Conservation (phyloP, 2,329 filamentous ascomycete genomes). For the Didymella pinodella region DNA sequence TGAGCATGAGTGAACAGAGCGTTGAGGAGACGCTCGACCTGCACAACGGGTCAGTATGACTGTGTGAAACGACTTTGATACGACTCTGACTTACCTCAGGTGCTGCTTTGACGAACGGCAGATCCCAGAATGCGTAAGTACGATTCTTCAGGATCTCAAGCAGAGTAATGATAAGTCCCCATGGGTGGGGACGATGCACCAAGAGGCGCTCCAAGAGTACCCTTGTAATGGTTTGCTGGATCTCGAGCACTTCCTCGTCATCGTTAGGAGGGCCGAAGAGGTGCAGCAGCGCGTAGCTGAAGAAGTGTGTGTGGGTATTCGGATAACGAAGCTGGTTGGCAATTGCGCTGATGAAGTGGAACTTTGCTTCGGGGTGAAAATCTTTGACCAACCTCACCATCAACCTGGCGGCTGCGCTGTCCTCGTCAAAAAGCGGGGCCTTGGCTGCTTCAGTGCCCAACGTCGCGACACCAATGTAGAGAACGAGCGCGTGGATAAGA, state of each 20-base stretch:
- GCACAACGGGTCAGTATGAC: conserved; percentile 24
- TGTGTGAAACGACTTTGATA: not conserved
- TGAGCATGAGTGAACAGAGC: conserved; percentile 57
- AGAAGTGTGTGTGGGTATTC: conserved; percentile 90
- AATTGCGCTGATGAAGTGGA: conserved; percentile 84
- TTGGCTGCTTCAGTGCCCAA: conserved; percentile 67
- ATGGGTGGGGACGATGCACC: conserved; percentile 91
- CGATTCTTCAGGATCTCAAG: conserved; percentile 91
- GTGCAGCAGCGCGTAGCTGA: conserved; percentile 83
- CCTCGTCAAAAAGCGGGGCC: conserved; percentile 69
- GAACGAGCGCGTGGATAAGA: conserved; percentile 81
- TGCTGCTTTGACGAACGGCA: conserved; percentile 88
- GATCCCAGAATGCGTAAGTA: conserved; percentile 88
- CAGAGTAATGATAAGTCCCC: conserved; percentile 89
- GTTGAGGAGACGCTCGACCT: conserved; percentile 58
- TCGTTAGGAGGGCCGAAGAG: conserved; percentile 70
- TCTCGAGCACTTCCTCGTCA: conserved; percentile 74
- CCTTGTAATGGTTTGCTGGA: conserved; percentile 89
- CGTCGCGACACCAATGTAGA: conserved; percentile 80
- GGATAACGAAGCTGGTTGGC: conserved; percentile 92
- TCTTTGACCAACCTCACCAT: conserved; percentile 80
- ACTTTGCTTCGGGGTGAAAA: conserved; percentile 78
- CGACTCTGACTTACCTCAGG: conserved; percentile 68
- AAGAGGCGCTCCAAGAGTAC: conserved; percentile 87
- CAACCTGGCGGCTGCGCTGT: conserved; percentile 72